Evolutionary conservation across 805 yeast genomes (phyloP), one percentile per base, ranked within the genome.

Genomic region (Monosporozyma solicola): DNA sequence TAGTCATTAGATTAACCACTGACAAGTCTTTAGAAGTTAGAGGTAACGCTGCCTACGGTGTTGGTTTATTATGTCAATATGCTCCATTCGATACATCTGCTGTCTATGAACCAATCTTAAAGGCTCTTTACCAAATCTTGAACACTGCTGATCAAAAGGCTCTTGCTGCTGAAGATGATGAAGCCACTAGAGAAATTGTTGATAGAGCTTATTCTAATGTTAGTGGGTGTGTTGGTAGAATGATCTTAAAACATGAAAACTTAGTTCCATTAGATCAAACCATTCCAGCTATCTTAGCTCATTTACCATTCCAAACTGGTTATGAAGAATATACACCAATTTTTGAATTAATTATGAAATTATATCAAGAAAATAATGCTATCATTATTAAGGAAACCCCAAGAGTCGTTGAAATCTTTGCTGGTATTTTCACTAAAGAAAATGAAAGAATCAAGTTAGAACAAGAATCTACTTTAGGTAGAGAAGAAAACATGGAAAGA

Each of bases 31-130:
- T 87, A 57, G 96, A 89, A 66, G 97, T 89, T 54, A 85, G 92
- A 72, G 91, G 96, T 62, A 87, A 90, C 61, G 92, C 97, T 51
- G 97, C 97, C 16, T 94, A 89, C 68, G 99, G 98, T 75, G 82
- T 87, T 60, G 99, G 99, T 62, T 71, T 90, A 55, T 71, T 90
- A 55, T 69, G 78, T 48, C 74, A 76, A 61, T 62, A 78, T 53
- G 74, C 83, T 31, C 56, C 69, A 16, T 71, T 71, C 52, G 87
- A 83, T 61, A 77, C 84, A 58, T 73, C 85, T 41, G 69, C 83
- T 41, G 73, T 80, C 47, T 92, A 84, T 72, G 83, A 82, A 57
- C 75, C 80, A 48, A 80, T 92, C 54, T 78, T 94, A 68, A 75
- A 75, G 62, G 76, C 83, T 47, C 70, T 86, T 59, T 84, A 85